phyloP scores from a whole-genome alignment of 2,329 filamentous ascomycete species.

The Tricladium varicosporioides region DNA sequence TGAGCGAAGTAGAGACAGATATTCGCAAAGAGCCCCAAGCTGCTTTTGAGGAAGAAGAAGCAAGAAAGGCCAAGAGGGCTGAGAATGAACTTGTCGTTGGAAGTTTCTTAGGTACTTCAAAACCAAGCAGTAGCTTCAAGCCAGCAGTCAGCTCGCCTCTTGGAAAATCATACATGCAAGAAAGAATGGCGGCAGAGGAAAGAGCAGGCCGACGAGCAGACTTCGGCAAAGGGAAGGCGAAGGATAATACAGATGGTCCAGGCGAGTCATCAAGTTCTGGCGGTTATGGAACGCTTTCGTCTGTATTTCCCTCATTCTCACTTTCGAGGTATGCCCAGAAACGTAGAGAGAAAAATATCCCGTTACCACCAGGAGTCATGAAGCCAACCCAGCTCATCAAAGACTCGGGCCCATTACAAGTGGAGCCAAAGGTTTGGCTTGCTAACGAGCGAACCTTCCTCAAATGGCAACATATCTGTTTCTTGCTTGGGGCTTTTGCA shows the following conservation, averaged over 20 bases:
- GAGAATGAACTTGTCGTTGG: constrained; percentile 89
- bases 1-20: constrained; percentile 85
- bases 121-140: constrained; percentile 49
- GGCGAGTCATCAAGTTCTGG: constrained; percentile 37
- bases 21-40: constrained; percentile 90
- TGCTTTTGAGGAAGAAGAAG: constrained; percentile 89
- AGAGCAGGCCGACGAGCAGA: constrained; percentile 30
- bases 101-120: constrained; percentile 68
- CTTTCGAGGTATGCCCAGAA: constrained; percentile 71
- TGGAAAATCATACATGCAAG: constrained; percentile 62
- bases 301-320: constrained; percentile 79
- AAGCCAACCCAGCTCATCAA: constrained; percentile 90
- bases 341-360: constrained; percentile 47
- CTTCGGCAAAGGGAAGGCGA: constrained; percentile 20
- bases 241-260: constrained; percentile 20
- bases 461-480: constrained; percentile 95
- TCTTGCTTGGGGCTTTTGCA: constrained; percentile 81
- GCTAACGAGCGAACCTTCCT: constrained; percentile 98
- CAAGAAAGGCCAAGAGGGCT: constrained; percentile 73
- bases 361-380: constrained; percentile 81
- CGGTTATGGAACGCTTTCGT: constrained; percentile 59
- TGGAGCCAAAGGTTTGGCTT: constrained; percentile 98
- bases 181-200: constrained; percentile 50
- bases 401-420: constrained; percentile 84
- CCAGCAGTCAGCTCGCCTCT: constrained; percentile 64